Evolutionary conservation across 176 grass and related monocot species (phyloP).

Genomic region (Phragmites australis): DNA sequence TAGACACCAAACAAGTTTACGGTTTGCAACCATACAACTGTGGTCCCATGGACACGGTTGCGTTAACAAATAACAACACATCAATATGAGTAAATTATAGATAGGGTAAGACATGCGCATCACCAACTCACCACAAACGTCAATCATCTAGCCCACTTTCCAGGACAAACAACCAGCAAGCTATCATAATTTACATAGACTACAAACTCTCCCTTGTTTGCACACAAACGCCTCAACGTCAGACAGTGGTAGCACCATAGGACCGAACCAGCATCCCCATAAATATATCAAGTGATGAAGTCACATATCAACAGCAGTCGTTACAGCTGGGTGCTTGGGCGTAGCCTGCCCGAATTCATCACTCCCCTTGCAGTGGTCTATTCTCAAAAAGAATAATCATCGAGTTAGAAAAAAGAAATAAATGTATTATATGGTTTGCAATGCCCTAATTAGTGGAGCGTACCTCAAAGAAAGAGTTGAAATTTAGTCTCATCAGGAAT

Average conservation of each 20-base stretch:
- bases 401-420: neutral
- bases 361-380: conserved; percentile 88
- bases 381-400: neutral
- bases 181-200: conserved; percentile 38
- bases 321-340: conserved; percentile 37
- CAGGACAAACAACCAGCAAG: neutral
- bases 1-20: neutral
- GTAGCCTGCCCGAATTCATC: conserved; percentile 68
- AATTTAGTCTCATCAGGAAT: conserved; percentile 93
- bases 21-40: neutral
- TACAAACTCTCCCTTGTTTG: neutral
- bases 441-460: neutral
- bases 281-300: neutral
- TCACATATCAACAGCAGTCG: neutral
- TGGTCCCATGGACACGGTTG: neutral
- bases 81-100: neutral
- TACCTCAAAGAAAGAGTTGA: conserved; percentile 96
- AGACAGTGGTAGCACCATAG: neutral
- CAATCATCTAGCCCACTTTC: neutral
- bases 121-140: neutral
- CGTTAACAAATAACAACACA: neutral
- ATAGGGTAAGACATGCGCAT: neutral
- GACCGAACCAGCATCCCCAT: neutral
- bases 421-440: neutral
- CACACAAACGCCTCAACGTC: neutral